phyloP scores from a whole-genome alignment of 2,329 filamentous ascomycete genomes.

The Cladobotryum protrusum region DNA sequence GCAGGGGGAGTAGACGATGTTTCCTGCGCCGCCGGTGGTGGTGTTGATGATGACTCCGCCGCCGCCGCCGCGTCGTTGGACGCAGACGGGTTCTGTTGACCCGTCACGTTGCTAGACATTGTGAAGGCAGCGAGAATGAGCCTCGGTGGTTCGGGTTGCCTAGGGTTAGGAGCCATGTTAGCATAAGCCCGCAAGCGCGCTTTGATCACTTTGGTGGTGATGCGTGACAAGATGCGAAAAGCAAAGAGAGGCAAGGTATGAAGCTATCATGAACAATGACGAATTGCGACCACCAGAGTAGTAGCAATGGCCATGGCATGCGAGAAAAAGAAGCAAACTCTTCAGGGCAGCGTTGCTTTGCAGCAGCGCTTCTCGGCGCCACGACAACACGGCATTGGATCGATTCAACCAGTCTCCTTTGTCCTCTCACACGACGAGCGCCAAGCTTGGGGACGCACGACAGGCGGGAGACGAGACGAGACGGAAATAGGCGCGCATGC shows the following conservation, averaged over 20 bases:
- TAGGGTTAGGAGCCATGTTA: slow-evolving; percentile 30
- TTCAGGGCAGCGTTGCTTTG: too few species aligned
- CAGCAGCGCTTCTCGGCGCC: too few species aligned
- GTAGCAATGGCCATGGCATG: too few species aligned
- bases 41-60: slow-evolving; percentile 6
- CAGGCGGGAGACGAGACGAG: slow-evolving; percentile 10
- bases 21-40: not conserved
- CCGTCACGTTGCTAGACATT: slow-evolving; percentile 26
- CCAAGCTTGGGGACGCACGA: too few species aligned
- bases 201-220: slow-evolving; percentile 9
- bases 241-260: too few species aligned
- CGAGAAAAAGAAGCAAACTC: too few species aligned
- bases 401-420: too few species aligned
- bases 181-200: slow-evolving; percentile 16
- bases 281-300: too few species aligned
- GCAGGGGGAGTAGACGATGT: not conserved
- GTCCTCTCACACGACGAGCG: too few species aligned
- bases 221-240: slow-evolving; percentile 1
- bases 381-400: too few species aligned
- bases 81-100: not conserved
- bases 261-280: too few species aligned
- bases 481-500: not conserved
- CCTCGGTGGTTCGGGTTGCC: slow-evolving; percentile 17
- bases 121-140: slow-evolving; percentile 18
- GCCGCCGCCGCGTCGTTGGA: slow-evolving; percentile 1